These are phyloP conservation scores for Pseudoperonospora humuli DNA, from an alignment of 352 stramenopile species.

Conservation along the genomic window DNA sequence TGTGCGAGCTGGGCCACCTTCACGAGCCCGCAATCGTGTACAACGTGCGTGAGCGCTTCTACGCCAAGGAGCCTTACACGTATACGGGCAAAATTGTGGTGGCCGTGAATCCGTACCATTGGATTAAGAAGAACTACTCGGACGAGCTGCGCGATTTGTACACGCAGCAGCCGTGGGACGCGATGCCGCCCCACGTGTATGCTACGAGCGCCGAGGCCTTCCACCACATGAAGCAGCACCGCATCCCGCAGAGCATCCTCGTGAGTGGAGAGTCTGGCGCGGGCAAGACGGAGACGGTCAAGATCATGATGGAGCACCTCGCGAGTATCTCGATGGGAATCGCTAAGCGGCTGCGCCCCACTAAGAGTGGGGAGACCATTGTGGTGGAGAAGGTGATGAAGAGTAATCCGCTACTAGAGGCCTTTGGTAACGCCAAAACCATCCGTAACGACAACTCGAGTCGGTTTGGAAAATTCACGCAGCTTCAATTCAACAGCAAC, in stretches of 20 bases:
- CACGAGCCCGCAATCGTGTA: slow-evolving; percentile 90
- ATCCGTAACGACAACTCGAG: slow-evolving; percentile 93
- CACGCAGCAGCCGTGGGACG: slow-evolving; percentile 46
- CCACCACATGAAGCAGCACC: slow-evolving; percentile 69
- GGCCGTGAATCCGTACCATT: slow-evolving; percentile 94
- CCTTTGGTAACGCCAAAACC: slow-evolving; percentile 90
- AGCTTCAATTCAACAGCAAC: slow-evolving; percentile 88
- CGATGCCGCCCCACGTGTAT: slow-evolving; percentile 86
- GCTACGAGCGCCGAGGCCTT: slow-evolving; percentile 82
- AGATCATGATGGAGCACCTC: slow-evolving; percentile 96
- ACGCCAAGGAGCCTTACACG: slow-evolving; percentile 89
- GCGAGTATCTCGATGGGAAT: slow-evolving; percentile 73
- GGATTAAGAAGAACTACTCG: slow-evolving; percentile 82
- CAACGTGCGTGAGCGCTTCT: slow-evolving; percentile 85
- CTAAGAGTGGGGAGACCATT: slow-evolving; percentile 54
- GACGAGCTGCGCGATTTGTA: slow-evolving; percentile 70
- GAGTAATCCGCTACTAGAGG: slow-evolving; percentile 85
- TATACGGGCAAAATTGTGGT: slow-evolving; percentile 96
- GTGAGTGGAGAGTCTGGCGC: slow-evolving; percentile 91
- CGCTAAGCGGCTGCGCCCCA: slow-evolving; percentile 49
- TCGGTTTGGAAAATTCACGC: slow-evolving; percentile 93
- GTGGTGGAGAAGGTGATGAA: slow-evolving; percentile 86
- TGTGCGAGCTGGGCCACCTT: slow-evolving; percentile 80
- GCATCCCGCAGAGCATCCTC: slow-evolving; percentile 81
- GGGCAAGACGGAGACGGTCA: slow-evolving; percentile 93